Evolutionary conservation across 1,139 yeast species (phyloP).

Genomic region (Kodamaea ohmeri): DNA sequence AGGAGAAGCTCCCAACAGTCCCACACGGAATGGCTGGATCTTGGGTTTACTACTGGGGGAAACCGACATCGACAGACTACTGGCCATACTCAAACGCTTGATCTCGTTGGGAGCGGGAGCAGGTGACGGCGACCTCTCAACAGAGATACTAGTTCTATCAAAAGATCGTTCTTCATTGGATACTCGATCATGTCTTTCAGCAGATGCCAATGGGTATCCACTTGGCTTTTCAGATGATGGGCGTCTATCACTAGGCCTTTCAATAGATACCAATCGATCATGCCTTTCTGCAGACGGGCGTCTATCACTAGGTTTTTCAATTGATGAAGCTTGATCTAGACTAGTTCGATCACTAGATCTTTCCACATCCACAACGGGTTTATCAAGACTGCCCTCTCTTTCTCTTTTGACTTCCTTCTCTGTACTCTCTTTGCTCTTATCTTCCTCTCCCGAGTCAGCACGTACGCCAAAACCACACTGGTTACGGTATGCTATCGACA

Average conservation of each 20-base stretch:
- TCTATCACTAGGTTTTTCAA: no score
- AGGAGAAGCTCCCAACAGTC: slow-evolving; percentile 5
- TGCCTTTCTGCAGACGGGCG: no score
- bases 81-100: slow-evolving; percentile 4
- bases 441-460: slow-evolving; percentile 6
- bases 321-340: no score
- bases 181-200: no score
- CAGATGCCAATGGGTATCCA: no score
- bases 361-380: neutral
- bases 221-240: no score
- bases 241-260: no score
- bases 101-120: slow-evolving; percentile 1
- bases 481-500: slow-evolving; percentile 75
- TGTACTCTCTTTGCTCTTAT: neutral
- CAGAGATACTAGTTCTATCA: no score
- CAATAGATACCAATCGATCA: no score
- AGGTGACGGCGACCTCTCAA: neutral
- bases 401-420: neutral
- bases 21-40: slow-evolving; percentile 57
- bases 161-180: no score
- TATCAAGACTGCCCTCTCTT: neutral
- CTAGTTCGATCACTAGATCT: no score
- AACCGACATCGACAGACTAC: slow-evolving; percentile 5
- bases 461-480: slow-evolving; percentile 64
- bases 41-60: slow-evolving; percentile 20